Conservation (phyloP, 1,139 yeast genomes). For the Sugiyamaella castrensis region DNA sequence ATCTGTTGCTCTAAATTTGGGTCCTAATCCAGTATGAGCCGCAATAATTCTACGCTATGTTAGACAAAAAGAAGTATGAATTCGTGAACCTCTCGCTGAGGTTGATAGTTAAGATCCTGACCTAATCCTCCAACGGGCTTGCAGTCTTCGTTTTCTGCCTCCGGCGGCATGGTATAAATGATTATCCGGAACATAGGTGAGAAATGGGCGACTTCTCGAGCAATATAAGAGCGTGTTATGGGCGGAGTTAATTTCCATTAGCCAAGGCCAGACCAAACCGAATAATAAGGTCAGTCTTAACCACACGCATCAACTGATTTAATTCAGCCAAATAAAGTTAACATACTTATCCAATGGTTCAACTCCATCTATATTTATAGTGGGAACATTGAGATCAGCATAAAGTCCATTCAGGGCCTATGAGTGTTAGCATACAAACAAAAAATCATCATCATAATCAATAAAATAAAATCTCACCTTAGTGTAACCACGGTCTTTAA, state of each 20-base stretch:
- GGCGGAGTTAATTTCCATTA: no score
- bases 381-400: slow-evolving; percentile 3
- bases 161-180: no score
- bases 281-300: no score
- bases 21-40: slow-evolving; percentile 7
- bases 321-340: not conserved
- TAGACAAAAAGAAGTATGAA: not conserved
- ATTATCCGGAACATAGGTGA: no score
- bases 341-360: slow-evolving; percentile 11
- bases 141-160: no score
- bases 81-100: not conserved
- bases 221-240: no score
- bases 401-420: slow-evolving; percentile 14
- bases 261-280: no score
- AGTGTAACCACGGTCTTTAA: slow-evolving; percentile 13
- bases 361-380: slow-evolving; percentile 1
- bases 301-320: no score
- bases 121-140: no score
- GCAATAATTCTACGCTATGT: slow-evolving; percentile 7
- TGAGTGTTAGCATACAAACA: not conserved
- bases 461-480: slow-evolving; percentile 3
- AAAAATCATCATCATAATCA: not conserved
- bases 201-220: no score
- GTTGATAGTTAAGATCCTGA: no score
- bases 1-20: slow-evolving; percentile 5